Conservation (phyloP, 176 grass and related monocot genomes). For the Avena sativa region DNA sequence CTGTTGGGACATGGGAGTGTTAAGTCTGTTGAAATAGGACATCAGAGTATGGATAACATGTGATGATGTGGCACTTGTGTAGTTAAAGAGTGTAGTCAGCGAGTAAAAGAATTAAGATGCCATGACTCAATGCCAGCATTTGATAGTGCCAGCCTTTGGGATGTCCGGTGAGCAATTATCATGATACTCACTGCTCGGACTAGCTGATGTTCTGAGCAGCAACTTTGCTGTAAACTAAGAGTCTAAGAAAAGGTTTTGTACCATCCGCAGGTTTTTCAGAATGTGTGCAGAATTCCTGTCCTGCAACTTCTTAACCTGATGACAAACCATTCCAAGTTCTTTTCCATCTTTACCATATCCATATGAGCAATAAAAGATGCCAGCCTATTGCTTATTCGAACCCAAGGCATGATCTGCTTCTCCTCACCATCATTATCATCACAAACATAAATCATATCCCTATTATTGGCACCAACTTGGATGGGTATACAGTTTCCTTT, state of each 20-base stretch:
- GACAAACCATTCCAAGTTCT: background rate
- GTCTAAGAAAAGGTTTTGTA: background rate
- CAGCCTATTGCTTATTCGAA: accelerated
- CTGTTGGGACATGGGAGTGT: background rate
- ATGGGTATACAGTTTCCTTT: background rate
- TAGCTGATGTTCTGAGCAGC: background rate
- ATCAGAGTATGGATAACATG: background rate
- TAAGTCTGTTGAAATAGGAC: background rate
- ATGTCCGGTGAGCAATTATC: background rate
- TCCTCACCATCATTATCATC: background rate
- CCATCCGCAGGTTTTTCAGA: background rate
- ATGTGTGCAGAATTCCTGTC: background rate
- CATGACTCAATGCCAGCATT: background rate
- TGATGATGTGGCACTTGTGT: background rate
- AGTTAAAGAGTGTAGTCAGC: background rate
- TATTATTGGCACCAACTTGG: background rate
- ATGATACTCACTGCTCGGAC: background rate
- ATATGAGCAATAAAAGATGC: background rate
- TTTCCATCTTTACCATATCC: background rate
- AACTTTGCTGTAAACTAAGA: background rate
- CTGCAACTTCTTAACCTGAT: background rate
- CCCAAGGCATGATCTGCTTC: background rate
- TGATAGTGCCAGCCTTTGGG: background rate
- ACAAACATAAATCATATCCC: background rate
- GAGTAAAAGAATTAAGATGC: background rate